phyloP scores from a whole-genome alignment of 1,284 basidiomycete species.

The Malassezia yamatoensis region DNA sequence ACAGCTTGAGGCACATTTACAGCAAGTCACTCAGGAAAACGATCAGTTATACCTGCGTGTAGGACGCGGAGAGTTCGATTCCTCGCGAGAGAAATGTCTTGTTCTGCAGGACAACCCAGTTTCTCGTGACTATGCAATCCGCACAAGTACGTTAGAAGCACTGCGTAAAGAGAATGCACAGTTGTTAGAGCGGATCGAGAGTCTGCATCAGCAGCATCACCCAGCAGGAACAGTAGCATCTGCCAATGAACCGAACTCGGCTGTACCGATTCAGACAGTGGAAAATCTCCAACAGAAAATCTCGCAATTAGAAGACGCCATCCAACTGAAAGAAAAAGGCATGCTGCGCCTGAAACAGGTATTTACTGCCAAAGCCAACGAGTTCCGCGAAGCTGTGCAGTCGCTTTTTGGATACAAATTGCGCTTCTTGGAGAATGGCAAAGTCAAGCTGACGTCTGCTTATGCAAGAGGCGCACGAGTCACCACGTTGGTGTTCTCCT shows the following conservation, averaged over 20 bases:
- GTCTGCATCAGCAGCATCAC: neutral
- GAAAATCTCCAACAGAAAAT: conserved; percentile 60
- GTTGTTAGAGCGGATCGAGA: conserved; percentile 23
- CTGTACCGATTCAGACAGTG: conserved; percentile 56
- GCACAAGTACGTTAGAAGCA: conserved; percentile 60
- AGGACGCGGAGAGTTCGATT: conserved; percentile 63
- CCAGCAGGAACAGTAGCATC: conserved; percentile 51
- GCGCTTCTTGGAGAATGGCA: conserved; percentile 70
- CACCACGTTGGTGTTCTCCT: conserved; percentile 51
- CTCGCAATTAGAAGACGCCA: conserved; percentile 54
- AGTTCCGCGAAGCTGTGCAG: conserved; percentile 69
- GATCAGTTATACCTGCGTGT: conserved; percentile 57
- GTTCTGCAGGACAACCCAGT: conserved; percentile 65
- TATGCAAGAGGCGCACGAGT: conserved; percentile 53
- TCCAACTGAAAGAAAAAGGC: conserved; percentile 59
- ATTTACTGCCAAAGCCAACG: conserved; percentile 63
- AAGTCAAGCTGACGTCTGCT: conserved; percentile 68
- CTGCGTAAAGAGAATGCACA: conserved; percentile 61
- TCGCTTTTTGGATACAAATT: conserved; percentile 73
- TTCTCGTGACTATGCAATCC: conserved; percentile 60
- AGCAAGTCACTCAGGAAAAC: conserved; percentile 60
- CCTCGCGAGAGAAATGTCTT: conserved; percentile 61
- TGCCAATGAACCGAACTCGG: conserved; percentile 56
- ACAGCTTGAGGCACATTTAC: conserved; percentile 51
- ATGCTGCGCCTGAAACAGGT: conserved; percentile 61